Conservation (phyloP, 2,329 filamentous ascomycete species). For the Xylariaceae sp. region DNA sequence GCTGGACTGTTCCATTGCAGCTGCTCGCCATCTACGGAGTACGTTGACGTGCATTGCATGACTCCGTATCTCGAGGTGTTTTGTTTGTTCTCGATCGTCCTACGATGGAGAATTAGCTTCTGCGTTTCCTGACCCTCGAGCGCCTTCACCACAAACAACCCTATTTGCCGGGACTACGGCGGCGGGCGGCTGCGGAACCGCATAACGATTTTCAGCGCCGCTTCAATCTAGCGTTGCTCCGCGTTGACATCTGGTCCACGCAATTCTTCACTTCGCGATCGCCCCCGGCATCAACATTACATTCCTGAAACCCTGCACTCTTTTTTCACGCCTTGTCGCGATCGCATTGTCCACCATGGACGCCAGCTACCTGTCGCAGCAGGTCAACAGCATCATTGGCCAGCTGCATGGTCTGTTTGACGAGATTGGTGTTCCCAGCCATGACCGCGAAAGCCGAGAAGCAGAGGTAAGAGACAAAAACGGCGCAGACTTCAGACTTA, state of each 20-base stretch:
- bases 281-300: background rate
- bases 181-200: background rate
- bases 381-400: slow-evolving; percentile 88
- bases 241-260: background rate
- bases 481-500: slow-evolving; percentile 5
- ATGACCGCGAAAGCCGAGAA: slow-evolving; percentile 87
- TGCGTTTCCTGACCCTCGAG: background rate
- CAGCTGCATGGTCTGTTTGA: slow-evolving; percentile 94
- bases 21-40: slow-evolving; percentile 10
- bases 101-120: no score
- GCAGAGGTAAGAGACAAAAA: slow-evolving; percentile 59
- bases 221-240: background rate
- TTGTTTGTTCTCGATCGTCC: no score
- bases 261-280: background rate
- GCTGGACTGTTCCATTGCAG: slow-evolving; percentile 15
- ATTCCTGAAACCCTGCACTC: background rate
- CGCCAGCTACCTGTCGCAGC: slow-evolving; percentile 84
- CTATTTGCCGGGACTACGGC: background rate
- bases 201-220: background rate
- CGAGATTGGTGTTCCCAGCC: slow-evolving; percentile 88
- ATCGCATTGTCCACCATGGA: slow-evolving; percentile 52
- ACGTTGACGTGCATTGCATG: slow-evolving; percentile 7
- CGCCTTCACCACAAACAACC: background rate
- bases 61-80: background rate
- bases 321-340: background rate